phyloP scores from a whole-genome alignment of 2,329 filamentous ascomycete genomes.

The Claviceps pazoutovae region DNA sequence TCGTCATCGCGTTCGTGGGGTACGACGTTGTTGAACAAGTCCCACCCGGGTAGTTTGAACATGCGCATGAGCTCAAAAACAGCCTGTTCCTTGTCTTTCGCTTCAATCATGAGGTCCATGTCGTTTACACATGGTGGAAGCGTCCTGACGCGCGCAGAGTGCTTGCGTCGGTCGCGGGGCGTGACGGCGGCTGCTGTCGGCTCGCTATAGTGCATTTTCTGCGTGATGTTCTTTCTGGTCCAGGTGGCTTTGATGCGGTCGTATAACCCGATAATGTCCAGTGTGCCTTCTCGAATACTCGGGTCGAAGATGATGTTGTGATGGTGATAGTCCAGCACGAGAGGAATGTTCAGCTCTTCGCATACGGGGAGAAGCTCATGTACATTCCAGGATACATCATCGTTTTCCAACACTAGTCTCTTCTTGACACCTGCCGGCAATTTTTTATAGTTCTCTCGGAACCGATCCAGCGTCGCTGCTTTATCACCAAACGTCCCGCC shows the following conservation, averaged over 20 bases:
- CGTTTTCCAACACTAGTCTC: conserved; percentile 81
- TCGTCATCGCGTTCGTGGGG: conserved; percentile 68
- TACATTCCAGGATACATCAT: conserved; percentile 85
- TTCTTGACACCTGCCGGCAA: conserved; percentile 60
- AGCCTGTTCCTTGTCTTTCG: conserved; percentile 94
- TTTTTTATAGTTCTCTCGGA: conserved; percentile 57
- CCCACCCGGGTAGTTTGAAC: conserved; percentile 69
- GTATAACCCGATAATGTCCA: conserved; percentile 62
- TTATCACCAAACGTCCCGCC: conserved; percentile 87
- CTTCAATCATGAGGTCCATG: conserved; percentile 98
- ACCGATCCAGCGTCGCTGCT: conserved; percentile 60
- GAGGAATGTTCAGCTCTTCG: conserved; percentile 83
- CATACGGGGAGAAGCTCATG: conserved; percentile 83
- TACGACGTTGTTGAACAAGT: conserved; percentile 61
- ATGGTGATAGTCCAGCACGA: conserved; percentile 88
- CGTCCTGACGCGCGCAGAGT: conserved; percentile 63
- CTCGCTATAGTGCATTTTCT: conserved; percentile 97
- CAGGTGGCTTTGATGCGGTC: conserved; percentile 72
- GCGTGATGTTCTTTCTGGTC: conserved; percentile 69
- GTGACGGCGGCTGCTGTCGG: conserved; percentile 52
- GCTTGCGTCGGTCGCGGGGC: conserved; percentile 65
- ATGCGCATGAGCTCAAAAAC: conserved; percentile 88
- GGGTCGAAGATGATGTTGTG: conserved; percentile 86
- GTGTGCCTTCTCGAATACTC: conserved; percentile 64
- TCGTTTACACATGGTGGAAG: conserved; percentile 68